Conservation (phyloP, 208 protist genomes). For the Plasmodiophora brassicae region DNA sequence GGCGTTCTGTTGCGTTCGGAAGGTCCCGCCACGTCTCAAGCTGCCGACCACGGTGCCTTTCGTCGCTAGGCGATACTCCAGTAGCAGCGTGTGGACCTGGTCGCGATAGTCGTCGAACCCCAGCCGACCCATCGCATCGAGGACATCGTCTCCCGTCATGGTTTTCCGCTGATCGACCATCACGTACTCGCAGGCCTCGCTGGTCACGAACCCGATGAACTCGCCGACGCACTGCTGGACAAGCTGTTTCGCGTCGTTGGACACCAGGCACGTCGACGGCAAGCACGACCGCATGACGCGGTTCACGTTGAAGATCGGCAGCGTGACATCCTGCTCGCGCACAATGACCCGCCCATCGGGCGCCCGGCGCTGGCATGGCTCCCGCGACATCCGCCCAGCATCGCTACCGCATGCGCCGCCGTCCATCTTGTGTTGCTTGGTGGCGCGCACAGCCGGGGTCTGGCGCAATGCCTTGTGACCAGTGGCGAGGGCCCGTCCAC, state of each 20-base stretch:
- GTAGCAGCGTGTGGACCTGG: no score
- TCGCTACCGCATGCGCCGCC: no score
- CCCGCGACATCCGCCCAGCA: no score
- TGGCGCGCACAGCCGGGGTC: no score
- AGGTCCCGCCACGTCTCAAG: no score
- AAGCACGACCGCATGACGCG: neutral
- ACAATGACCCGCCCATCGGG: neutral
- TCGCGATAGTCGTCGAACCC: conserved; percentile 14
- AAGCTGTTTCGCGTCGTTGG: neutral
- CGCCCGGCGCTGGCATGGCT: neutral
- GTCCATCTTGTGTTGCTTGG: no score
- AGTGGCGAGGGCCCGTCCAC: no score
- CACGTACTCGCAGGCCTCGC: neutral
- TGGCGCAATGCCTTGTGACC: no score
- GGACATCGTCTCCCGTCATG: neutral
- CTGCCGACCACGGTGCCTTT: no score
- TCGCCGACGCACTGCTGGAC: neutral
- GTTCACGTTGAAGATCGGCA: neutral
- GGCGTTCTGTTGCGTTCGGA: no score
- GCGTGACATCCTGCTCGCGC: neutral
- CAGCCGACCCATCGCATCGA: neutral
- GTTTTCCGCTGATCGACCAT: neutral
- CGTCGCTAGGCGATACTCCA: no score
- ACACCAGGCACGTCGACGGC: neutral
- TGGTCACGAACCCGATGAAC: conserved; percentile 4